Evolutionary conservation across 2,329 filamentous ascomycete genomes (phyloP).

Genomic region (Rasamsonia emersonii): DNA sequence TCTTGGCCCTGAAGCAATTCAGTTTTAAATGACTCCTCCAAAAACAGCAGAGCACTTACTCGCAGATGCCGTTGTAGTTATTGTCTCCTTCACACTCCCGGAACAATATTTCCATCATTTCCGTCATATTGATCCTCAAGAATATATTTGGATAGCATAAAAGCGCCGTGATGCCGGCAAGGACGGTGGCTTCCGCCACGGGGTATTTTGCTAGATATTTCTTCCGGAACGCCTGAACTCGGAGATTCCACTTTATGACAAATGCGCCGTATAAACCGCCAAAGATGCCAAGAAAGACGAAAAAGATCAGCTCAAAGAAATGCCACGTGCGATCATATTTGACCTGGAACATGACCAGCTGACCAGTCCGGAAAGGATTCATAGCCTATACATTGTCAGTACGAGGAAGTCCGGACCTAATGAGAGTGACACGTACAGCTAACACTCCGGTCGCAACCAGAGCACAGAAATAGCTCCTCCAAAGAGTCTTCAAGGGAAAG

Average conservation of each 20-base stretch:
- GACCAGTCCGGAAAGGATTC: constrained; percentile 95
- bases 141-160: constrained; percentile 98
- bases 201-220: constrained; percentile 80
- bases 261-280: constrained; percentile 93
- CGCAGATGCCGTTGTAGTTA: constrained; percentile 84
- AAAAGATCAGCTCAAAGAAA: constrained; percentile 92
- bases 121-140: constrained; percentile 93
- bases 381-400: constrained; percentile 51
- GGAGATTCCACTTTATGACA: constrained; percentile 95
- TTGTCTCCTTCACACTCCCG: constrained; percentile 83
- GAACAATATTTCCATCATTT: constrained; percentile 98
- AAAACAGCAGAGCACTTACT: constrained; percentile 37
- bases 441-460: constrained; percentile 88
- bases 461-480: constrained; percentile 97
- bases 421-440: constrained; percentile 42
- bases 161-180: constrained; percentile 76
- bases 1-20: constrained; percentile 40
- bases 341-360: constrained; percentile 98
- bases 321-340: constrained; percentile 95
- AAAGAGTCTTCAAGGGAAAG: constrained; percentile 94
- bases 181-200: constrained; percentile 73
- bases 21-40: constrained; percentile 11
- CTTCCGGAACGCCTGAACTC: constrained; percentile 85
- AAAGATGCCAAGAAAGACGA: constrained; percentile 82
- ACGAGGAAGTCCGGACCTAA: background rate